Percentiles rank a stretch among this genome's conserved stretches.
Evolutionary conservation across 139 green algal genomes (phyloP).

Genomic region (Volvox reticuliferus): DNA sequence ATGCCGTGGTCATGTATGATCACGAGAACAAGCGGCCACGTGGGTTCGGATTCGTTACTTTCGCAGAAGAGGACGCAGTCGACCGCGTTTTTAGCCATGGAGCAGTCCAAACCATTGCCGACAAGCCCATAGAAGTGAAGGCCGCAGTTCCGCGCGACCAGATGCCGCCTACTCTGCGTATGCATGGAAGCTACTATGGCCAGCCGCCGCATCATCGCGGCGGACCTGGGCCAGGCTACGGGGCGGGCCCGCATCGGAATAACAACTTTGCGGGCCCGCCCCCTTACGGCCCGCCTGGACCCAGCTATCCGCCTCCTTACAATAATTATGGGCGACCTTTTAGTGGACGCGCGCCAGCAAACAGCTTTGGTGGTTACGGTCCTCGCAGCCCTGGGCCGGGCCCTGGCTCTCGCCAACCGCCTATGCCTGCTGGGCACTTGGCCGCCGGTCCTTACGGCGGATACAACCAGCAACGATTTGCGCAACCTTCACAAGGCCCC

Average conservation of each 20-base stretch:
- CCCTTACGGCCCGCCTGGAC: conserved; percentile 36
- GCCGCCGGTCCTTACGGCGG: neutral
- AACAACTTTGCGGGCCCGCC: conserved; percentile 14
- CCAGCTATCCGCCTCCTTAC: conserved; percentile 29
- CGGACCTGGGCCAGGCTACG: conserved; percentile 4
- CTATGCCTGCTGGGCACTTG: neutral
- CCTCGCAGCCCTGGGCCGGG: conserved; percentile 26
- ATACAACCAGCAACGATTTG: conserved; percentile 38
- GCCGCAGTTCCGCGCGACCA: conserved; percentile 89
- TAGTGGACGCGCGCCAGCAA: conserved; percentile 14
- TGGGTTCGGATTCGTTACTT: conserved; percentile 98
- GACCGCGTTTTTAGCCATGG: conserved; percentile 88
- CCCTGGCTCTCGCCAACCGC: conserved; percentile 13
- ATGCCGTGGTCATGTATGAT: conserved; percentile 97
- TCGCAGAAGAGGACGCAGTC: conserved; percentile 89
- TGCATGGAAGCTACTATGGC: conserved; percentile 41
- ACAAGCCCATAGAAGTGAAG: conserved; percentile 97
- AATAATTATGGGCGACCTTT: conserved; percentile 15
- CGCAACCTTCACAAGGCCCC: neutral
- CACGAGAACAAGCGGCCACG: conserved; percentile 92
- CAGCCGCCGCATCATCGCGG: conserved; percentile 35
- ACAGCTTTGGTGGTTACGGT: conserved; percentile 30
- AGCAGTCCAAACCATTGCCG: conserved; percentile 91
- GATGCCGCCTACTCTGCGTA: conserved; percentile 71
- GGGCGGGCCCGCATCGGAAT: conserved; percentile 27